A percentile compares a stretch with the other conserved stretches of the same genome.
Conservation (phyloP, 2,329 filamentous ascomycete species). For the Nemania sp. region DNA sequence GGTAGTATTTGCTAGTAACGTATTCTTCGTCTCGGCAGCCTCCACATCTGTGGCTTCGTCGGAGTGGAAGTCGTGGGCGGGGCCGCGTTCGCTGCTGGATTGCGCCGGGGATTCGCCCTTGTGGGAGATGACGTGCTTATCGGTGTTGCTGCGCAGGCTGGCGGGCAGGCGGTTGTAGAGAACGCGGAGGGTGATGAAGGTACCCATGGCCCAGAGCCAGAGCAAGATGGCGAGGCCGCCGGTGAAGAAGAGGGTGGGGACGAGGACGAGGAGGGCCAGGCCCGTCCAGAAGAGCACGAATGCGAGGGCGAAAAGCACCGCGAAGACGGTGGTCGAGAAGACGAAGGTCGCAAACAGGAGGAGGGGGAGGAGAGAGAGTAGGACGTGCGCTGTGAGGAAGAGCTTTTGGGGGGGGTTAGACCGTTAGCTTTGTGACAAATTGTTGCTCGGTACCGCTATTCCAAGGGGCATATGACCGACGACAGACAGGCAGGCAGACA, state of each 20-base stretch:
- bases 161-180: conserved; percentile 44
- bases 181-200: conserved; percentile 57
- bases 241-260: conserved; percentile 71
- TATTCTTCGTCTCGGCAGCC: conserved; percentile 37
- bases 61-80: conserved; percentile 2
- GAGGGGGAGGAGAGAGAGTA: conserved; percentile 69
- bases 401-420: conserved; percentile 56
- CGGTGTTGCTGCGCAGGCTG: conserved; percentile 19
- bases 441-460: background rate
- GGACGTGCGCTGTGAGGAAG: conserved; percentile 67
- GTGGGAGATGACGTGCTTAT: conserved; percentile 34
- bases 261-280: conserved; percentile 67
- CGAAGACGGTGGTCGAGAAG: conserved; percentile 64
- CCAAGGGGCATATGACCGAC: too few relatives aligned
- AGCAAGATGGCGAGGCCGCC: conserved; percentile 64
- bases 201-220: conserved; percentile 69
- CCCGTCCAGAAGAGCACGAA: conserved; percentile 72
- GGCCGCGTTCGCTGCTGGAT: background rate
- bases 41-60: conserved; percentile 32
- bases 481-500: too few relatives aligned
- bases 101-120: background rate
- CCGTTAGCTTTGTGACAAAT: background rate
- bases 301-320: conserved; percentile 63
- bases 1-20: conserved; percentile 28
- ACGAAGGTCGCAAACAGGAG: conserved; percentile 71